Base-by-base conservation (phyloP, 176 grass and related monocot genomes). In the Leersia perrieri region DNA sequence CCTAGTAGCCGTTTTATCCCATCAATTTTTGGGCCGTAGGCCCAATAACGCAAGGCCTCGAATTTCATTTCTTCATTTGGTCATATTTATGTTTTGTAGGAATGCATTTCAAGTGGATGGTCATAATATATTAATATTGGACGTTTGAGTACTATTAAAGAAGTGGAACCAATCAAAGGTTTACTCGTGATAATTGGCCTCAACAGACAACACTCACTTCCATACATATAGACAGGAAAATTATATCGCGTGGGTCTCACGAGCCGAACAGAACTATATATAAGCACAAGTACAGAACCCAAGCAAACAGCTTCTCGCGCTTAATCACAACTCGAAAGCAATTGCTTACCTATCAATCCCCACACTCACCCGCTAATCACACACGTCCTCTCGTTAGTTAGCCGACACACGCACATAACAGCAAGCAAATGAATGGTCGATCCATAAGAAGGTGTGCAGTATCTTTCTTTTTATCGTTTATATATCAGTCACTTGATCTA, bases 401-500 rank as follows among this genome's bases (percentile, higher is more conserved):
- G 65, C 79, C 79, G 85, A 87, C 85, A 27, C 27, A 27, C 14
- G 55, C 36, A n/a, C n/a, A n/a, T n/a, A 36, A 0, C 18, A 11
- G 41, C 44, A 20, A 26, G 27, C 32, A 71, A 81, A 40, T 31
- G 49, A 70, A 39, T 22, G 47, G 30, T 14, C 64, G 47, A 40
- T 14, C 64, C 3, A 8, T 20, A 9, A 25, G 5, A 69, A 22
- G n/a, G 33, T 25, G 66, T 33, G 13, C 13, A 11, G 53, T 1
- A n/a, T 58, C 47, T 7, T 22, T 18, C 47, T 2, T 3, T 8
- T 22, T 53, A n/a, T 22, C 8, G 16, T 22, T 22, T 58, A 7
- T 25, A 58, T 13, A 58, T 11, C 53, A 58, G 18, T 25, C 49
- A n/a, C 49, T 7, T 53, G 20, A 53, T 2, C 22, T 53, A 53